These are phyloP conservation scores for Boeremia exigua DNA, from an alignment of 2,329 filamentous ascomycete species.

Conservation along the genomic window DNA sequence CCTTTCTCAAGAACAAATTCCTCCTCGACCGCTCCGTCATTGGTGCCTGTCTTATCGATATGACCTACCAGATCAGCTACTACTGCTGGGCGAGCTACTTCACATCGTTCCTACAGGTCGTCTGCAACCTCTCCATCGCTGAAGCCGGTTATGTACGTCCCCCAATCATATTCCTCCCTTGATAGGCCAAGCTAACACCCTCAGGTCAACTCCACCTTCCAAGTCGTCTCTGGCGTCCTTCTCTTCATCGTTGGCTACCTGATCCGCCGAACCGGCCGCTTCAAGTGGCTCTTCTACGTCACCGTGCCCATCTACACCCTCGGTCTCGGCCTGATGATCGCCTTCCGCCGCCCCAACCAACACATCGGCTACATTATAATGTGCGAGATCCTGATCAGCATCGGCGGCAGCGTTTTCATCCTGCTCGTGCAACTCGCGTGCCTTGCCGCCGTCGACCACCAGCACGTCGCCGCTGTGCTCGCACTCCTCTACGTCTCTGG, in stretches of 20 bases:
- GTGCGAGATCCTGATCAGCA: slow-evolving; percentile 21
- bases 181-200: not conserved
- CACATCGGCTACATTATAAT: slow-evolving; percentile 14
- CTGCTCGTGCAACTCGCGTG: slow-evolving; percentile 57
- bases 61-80: slow-evolving; percentile 60
- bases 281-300: slow-evolving; percentile 65
- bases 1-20: slow-evolving; percentile 62
- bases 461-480: slow-evolving; percentile 66
- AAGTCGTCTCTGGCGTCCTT: slow-evolving; percentile 60
- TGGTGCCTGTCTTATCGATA: slow-evolving; percentile 63
- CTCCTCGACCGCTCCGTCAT: slow-evolving; percentile 67
- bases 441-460: slow-evolving; percentile 55
- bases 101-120: slow-evolving; percentile 62
- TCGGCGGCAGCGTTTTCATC: slow-evolving; percentile 62
- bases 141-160: slow-evolving; percentile 57
- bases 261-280: slow-evolving; percentile 62
- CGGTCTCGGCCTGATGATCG: slow-evolving; percentile 64
- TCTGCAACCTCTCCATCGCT: slow-evolving; percentile 62
- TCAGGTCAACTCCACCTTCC: slow-evolving; percentile 59
- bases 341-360: slow-evolving; percentile 46
- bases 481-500: slow-evolving; percentile 65
- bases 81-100: slow-evolving; percentile 64
- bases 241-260: slow-evolving; percentile 51
- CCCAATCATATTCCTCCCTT: not conserved
- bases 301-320: slow-evolving; percentile 63